These are phyloP conservation scores for Teratosphaeria destructans DNA, from an alignment of 2,329 filamentous ascomycete genomes.

Conservation along the genomic window DNA sequence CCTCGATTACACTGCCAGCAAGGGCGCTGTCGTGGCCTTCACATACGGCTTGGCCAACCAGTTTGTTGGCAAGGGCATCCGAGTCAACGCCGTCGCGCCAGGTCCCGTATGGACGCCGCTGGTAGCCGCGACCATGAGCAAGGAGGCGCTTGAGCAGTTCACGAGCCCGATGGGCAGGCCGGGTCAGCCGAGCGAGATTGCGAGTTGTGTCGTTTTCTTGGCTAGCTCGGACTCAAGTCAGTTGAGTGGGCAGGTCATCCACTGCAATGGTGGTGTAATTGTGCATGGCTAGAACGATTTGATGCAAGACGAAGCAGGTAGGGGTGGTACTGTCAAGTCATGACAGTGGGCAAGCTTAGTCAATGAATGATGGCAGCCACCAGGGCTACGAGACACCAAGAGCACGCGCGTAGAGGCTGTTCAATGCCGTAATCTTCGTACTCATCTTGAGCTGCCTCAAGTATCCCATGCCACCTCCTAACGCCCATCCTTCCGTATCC, in stretches of 20 bases:
- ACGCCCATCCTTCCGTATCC: not conserved
- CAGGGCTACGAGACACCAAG: not conserved
- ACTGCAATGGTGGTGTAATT: conserved; percentile 51
- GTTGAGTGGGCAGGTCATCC: conserved; percentile 62
- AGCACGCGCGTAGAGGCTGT: not conserved
- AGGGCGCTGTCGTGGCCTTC: conserved; percentile 70
- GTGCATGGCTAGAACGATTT: conserved; percentile 33
- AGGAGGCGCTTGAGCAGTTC: conserved; percentile 62
- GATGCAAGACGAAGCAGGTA: not conserved
- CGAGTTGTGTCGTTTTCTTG: conserved; percentile 71
- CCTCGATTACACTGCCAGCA: conserved; percentile 71
- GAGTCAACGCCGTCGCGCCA: conserved; percentile 66
- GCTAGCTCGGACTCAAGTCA: conserved; percentile 63
- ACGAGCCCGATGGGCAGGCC: conserved; percentile 65
- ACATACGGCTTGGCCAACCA: conserved; percentile 70
- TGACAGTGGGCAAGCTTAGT: not conserved
- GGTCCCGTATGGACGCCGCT: conserved; percentile 72
- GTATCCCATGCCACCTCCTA: not conserved
- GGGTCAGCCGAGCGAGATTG: conserved; percentile 71
- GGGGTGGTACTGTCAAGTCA: not conserved
- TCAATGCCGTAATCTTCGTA: not conserved
- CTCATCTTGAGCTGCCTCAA: not conserved
- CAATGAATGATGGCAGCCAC: not conserved
- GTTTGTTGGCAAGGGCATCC: conserved; percentile 59
- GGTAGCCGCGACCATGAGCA: conserved; percentile 62